Base-by-base conservation (phyloP, 768 basidiomycete species). In the Kwoniella dejecticola region DNA sequence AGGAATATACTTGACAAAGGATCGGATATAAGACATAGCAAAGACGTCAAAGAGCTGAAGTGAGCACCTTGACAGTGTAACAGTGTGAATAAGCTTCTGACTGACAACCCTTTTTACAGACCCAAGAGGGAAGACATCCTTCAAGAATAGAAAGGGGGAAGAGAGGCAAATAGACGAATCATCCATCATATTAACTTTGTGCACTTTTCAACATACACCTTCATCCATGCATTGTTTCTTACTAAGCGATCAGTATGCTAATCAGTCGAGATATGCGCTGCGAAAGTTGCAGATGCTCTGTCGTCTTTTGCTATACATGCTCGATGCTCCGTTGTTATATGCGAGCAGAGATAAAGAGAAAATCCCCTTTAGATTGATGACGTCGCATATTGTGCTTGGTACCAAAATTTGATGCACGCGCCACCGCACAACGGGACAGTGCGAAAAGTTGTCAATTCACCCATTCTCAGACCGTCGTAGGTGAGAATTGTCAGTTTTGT, bases 41-140 rank as follows among this genome's bases (percentile, higher is more conserved):
- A 90, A 29, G 89, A 91, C 77, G 88, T 91, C 29, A 84, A 83
- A 56, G 91, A 94, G 79, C 83, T 94, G 13, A 69, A 72, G 72
- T 75, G 64, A 60, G 73, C 69, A 13, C 23, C 13, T n/a, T 23
- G 15, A n/a, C n/a, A 15, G 49, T 36, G n/a, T 26, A 21, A 19
- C 13, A 31, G 8, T 42, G n/a, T 13, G 10, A 50, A 24, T 13
- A 27, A 15, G 30, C 40, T 29, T 42, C 10, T 31, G 31, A 21
- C 26, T 53, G 46, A 52, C 64, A 53, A 57, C 21, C 21, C 59
- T 15, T 8, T 11, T 26, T 56, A 82, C 75, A 85, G 81, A 72
- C 91, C 92, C n/a, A 85, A 91, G 77, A 93, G 95, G 81, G 95
- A 96, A 82, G 94, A 98, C 77, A 95, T 97, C 68, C 87, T 96